These are phyloP conservation scores for Arachnopeziza araneosa DNA, from an alignment of 2,329 filamentous ascomycete species.

Conservation along the genomic window DNA sequence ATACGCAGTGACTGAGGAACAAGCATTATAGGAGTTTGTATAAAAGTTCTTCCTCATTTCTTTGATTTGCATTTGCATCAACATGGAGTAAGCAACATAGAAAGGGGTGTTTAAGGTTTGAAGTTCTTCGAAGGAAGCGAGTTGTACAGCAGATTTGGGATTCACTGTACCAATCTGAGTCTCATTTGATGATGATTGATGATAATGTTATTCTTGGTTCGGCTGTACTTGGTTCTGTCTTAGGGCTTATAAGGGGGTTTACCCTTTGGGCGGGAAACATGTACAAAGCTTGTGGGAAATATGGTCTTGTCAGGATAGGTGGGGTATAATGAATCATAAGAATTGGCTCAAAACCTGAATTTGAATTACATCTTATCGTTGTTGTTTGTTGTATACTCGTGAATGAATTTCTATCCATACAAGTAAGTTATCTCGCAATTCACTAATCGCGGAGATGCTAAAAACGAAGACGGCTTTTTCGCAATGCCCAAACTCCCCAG, in stretches of 20 bases:
- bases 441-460: not conserved
- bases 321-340: not conserved
- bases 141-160: conserved; percentile 13
- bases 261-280: not conserved
- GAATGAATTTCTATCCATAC: no score
- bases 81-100: conserved; percentile 8
- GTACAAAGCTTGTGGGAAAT: not conserved
- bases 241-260: not conserved
- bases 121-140: not conserved
- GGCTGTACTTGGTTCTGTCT: not conserved
- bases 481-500: not conserved
- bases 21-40: conserved; percentile 17
- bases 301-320: not conserved
- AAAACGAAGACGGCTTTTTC: not conserved
- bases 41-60: conserved; percentile 9
- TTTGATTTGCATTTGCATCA: conserved; percentile 10
- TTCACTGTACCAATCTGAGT: conserved; percentile 15
- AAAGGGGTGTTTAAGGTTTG: not conserved
- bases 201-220: conserved; percentile 16
- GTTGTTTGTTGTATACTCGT: no score
- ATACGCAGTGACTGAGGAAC: conserved; percentile 8
- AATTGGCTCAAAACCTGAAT: not conserved
- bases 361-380: no score
- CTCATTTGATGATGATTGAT: conserved; percentile 16
- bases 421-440: not conserved